A percentile compares a stretch with the other conserved stretches of the same genome.
phyloP scores from a whole-genome alignment of 2,329 filamentous ascomycete genomes.

The Penicillium sp. region DNA sequence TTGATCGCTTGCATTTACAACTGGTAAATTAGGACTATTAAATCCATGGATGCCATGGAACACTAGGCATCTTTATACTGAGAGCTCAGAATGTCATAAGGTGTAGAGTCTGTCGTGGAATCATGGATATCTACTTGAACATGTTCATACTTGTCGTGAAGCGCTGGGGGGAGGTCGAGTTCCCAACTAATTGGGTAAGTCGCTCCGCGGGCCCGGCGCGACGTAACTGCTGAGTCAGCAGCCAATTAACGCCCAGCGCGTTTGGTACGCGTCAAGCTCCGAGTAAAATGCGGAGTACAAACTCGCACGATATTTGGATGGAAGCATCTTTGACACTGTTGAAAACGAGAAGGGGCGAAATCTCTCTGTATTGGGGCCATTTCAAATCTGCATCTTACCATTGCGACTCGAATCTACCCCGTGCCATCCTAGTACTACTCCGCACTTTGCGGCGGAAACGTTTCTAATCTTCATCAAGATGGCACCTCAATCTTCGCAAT shows the following conservation, averaged over 20 bases:
- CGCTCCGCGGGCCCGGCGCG: no score
- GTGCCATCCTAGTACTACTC: background rate
- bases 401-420: background rate
- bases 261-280: conserved; percentile 35
- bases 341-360: background rate
- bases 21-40: no score
- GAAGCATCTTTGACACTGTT: background rate
- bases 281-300: conserved; percentile 15
- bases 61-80: no score
- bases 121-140: no score
- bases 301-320: conserved; percentile 1
- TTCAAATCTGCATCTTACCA: background rate
- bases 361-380: no score
- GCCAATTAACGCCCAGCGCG: conserved; percentile 28
- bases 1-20: no score
- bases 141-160: no score
- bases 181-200: no score
- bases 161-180: no score
- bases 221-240: conserved; percentile 23
- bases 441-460: background rate
- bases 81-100: no score
- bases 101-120: no score
- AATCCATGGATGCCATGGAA: no score
- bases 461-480: conserved; percentile 19
- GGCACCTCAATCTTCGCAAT: conserved; percentile 35